A percentile compares a stretch with the other conserved stretches of the same genome.
phyloP scores from a whole-genome alignment of 306 rosid species.

The Fagus sylvatica region DNA sequence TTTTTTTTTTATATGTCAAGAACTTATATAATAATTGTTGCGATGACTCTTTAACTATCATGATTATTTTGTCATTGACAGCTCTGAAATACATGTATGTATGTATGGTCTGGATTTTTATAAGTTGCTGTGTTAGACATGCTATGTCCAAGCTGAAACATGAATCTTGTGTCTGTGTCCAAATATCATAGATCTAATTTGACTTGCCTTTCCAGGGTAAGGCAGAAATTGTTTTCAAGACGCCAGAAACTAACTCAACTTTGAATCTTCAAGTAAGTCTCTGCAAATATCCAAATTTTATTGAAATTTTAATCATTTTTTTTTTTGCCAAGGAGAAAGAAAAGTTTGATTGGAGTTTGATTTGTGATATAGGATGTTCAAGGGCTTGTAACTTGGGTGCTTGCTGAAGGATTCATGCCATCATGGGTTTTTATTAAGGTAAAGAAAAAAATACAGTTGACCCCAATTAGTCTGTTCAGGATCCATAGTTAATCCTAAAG shows the following conservation, averaged over 20 bases:
- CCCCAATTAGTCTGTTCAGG: too few species aligned
- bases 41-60: not conserved
- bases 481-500: too few species aligned
- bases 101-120: not conserved
- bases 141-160: not conserved
- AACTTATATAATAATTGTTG: not conserved
- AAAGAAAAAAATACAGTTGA: not conserved
- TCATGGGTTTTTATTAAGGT: constrained; percentile 96
- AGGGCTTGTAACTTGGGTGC: constrained; percentile 95
- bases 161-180: not conserved
- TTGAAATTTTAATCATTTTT: constrained; percentile 14
- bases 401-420: constrained; percentile 94
- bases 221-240: constrained; percentile 80
- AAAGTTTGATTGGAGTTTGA: constrained; percentile 18
- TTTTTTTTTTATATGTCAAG: not conserved
- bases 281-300: not conserved
- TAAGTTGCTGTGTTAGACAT: not conserved
- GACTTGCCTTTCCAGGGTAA: constrained; percentile 55
- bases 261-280: constrained; percentile 68
- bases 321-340: not conserved
- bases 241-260: constrained; percentile 64
- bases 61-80: not conserved
- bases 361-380: constrained; percentile 72
- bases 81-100: not conserved
- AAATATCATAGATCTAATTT: not conserved